phyloP scores from a whole-genome alignment of 345 rosid genomes.

The Eucalyptus tenuipes region DNA sequence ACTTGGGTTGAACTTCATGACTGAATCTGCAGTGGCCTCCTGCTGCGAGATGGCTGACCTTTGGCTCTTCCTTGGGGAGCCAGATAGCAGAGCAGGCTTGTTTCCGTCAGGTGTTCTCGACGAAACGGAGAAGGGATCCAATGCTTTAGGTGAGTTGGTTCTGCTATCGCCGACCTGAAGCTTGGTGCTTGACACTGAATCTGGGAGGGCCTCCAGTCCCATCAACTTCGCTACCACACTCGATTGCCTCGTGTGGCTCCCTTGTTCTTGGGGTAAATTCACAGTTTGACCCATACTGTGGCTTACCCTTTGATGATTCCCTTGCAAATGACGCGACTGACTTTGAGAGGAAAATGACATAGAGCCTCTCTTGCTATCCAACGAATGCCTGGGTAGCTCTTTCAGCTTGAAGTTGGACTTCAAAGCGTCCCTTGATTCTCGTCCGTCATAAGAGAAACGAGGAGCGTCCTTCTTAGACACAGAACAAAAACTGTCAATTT shows the following conservation, averaged over 20 bases:
- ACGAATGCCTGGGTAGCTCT: slow-evolving; percentile 77
- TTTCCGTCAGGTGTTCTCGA: slow-evolving; percentile 11
- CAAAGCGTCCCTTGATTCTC: slow-evolving; percentile 35
- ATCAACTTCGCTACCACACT: slow-evolving; percentile 76
- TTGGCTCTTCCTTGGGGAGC: neutral
- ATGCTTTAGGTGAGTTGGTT: slow-evolving; percentile 6
- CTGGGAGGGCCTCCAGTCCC: slow-evolving; percentile 71
- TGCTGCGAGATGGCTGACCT: slow-evolving; percentile 31
- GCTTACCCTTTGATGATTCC: neutral
- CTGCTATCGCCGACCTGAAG: slow-evolving; percentile 2
- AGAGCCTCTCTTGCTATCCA: slow-evolving; percentile 67
- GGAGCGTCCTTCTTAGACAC: slow-evolving; percentile 45
- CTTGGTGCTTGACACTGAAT: slow-evolving; percentile 3
- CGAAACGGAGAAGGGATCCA: slow-evolving; percentile 4
- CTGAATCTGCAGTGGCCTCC: slow-evolving; percentile 19
- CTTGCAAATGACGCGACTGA: neutral
- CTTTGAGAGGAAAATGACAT: slow-evolving; percentile 17
- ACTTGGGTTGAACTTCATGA: slow-evolving; percentile 27
- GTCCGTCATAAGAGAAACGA: slow-evolving; percentile 82
- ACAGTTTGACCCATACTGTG: neutral
- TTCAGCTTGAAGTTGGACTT: slow-evolving; percentile 53
- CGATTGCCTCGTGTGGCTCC: slow-evolving; percentile 44
- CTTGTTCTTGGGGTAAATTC: slow-evolving; percentile 35
- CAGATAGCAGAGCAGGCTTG: neutral
- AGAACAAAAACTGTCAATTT: neutral